Evolutionary conservation across 2,329 filamentous ascomycete species (phyloP).

Genomic region (Epichloe bromicola): DNA sequence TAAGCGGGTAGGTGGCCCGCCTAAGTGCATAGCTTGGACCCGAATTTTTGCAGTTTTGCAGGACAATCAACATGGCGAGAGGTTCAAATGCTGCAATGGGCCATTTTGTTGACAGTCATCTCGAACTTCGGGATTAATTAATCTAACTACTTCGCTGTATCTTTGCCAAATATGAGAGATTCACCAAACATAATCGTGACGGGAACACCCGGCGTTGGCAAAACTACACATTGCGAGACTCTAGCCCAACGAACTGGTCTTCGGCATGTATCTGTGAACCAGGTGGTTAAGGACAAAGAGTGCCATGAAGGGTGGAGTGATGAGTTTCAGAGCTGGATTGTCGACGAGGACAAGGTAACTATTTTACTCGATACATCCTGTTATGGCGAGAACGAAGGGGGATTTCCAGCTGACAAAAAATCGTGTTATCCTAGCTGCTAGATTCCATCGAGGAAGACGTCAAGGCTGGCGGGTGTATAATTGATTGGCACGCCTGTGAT

Average conservation of each 20-base stretch:
- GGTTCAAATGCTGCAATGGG: background rate
- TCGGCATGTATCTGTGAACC: slow-evolving; percentile 76
- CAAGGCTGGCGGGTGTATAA: slow-evolving; percentile 66
- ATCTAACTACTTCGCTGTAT: background rate
- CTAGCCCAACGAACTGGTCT: slow-evolving; percentile 65
- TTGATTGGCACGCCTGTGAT: slow-evolving; percentile 98
- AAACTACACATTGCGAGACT: slow-evolving; percentile 81
- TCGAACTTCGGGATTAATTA: background rate
- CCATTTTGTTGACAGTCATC: background rate
- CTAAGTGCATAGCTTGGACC: background rate
- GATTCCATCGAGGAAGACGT: slow-evolving; percentile 80
- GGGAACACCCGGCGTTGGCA: slow-evolving; percentile 89
- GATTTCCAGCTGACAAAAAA: slow-evolving; percentile 7
- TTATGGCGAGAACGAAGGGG: background rate
- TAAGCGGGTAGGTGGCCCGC: background rate
- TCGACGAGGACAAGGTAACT: slow-evolving; percentile 86
- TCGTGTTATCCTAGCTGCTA: slow-evolving; percentile 44
- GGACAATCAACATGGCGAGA: background rate
- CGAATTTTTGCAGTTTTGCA: background rate
- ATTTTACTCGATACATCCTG: background rate
- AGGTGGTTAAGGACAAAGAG: slow-evolving; percentile 75
- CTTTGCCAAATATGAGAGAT: slow-evolving; percentile 24
- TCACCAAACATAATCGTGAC: slow-evolving; percentile 87
- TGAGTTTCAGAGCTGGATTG: slow-evolving; percentile 75
- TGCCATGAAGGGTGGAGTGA: slow-evolving; percentile 86